Evolutionary conservation across 305 asterid species (phyloP).

Genomic region (Solanum aculeatissimum): DNA sequence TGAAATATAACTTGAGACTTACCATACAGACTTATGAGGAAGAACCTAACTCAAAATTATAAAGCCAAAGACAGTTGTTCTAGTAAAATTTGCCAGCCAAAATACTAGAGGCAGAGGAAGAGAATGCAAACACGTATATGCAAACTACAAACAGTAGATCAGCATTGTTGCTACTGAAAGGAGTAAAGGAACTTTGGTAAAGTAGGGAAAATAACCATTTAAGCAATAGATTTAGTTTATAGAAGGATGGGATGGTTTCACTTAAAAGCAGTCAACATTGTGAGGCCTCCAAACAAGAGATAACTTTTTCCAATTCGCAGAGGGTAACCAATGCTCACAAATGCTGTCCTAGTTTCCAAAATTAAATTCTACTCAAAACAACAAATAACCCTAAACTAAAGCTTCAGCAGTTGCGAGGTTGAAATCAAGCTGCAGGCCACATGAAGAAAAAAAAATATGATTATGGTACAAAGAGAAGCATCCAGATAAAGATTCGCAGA

Average conservation of each 20-base stretch:
- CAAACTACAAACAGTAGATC: background rate
- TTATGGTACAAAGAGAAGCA: background rate
- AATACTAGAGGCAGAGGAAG: background rate
- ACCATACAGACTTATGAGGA: background rate
- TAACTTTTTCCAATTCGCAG: background rate
- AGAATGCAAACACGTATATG: background rate
- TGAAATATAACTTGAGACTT: background rate
- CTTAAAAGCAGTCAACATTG: background rate
- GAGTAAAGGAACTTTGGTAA: background rate
- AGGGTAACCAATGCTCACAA: background rate
- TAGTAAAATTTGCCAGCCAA: background rate
- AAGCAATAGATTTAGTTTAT: background rate
- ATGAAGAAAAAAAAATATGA: background rate
- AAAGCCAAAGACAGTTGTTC: background rate
- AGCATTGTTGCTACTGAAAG: background rate
- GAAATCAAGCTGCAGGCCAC: background rate
- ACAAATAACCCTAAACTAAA: background rate
- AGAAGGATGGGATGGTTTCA: background rate
- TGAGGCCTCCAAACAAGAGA: background rate
- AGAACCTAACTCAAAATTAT: background rate
- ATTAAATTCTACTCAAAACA: background rate
- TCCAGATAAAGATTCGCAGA: background rate
- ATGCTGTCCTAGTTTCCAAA: background rate
- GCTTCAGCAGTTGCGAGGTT: background rate
- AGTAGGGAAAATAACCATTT: background rate